Evolutionary conservation across 306 rosid genomes (phyloP), one percentile per base, ranked within the genome.

Genomic region (Vigna trinervia): DNA sequence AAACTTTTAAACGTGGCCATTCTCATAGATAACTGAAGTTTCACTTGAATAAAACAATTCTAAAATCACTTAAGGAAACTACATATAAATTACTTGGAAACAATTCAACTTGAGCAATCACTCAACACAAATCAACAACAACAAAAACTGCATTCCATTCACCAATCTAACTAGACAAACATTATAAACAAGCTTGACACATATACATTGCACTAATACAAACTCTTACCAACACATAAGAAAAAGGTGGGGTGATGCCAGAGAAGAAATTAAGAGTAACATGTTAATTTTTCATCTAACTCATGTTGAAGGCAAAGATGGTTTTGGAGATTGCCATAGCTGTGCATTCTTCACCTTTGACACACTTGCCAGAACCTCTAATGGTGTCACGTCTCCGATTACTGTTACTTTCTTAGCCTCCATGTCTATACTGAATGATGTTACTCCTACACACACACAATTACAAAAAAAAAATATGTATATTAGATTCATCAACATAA

Each of bases 261-360:
- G 38, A 5, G 38, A 34, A 5, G 1, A 34, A 34, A 34, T 0
- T 34, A 34, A 4, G 7, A 5, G 8, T 1, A 36, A 36, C 2
- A 36, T 36, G 41, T 36, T 6, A 36, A 36, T 36, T 36, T 36
- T 6, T 36, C 41, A 5, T 36, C 2, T 6, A 36, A 36, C 9
- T 36, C 41, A 36, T 9, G 8, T 36, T 32, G 77, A 72, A 5
- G 57, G 12, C 8, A 75, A 88, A 67, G 6, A 23, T 57, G 63
- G 26, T 26, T n/a, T 17, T 52, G 86, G 63, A 59, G 92, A 85
- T 34, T 88, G 75, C 93, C 95, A 91, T 26, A 93, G 80, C 81
- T 91, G 92, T 23, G 98, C 93, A 32, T 83, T 83, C 86, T 84
- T 93, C 66, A 91, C 96, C 84, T 93, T 86, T 46, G 93, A 88